Base-by-base conservation (phyloP, 2,329 filamentous ascomycete species). In the Penicillium aurantiogriseum region DNA sequence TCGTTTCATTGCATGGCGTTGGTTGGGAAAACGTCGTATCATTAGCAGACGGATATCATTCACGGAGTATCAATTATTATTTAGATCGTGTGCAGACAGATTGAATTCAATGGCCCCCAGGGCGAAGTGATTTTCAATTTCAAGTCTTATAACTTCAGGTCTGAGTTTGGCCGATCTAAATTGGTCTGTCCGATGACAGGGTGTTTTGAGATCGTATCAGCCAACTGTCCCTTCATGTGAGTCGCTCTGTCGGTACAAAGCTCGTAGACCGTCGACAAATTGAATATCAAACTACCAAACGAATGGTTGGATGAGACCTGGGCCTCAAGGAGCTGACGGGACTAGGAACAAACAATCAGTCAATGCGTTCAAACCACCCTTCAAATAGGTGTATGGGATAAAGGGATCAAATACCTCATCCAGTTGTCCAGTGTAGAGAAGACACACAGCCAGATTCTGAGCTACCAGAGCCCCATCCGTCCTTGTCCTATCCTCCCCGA, bases 211-310 rank as follows among this genome's bases (percentile, higher is more conserved):
- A 94, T 81, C 51, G 81, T 83, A 66, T 91, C 88, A 2, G 89
- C 87, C 19, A 97, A 79, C 27, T 78, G 79, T 31, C 84, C 74
- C 79, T 97, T 97, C 65, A 89, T 75, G 13, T 82, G 82, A 48
- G 84, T 80, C 42, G 90, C 85, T 60, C 84, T 83, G 66, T 97
- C 92, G 0, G 90, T 92, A 71, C 90, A 94, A 8, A 97, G 81
- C 75, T 97, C 94, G 71, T 96, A 97, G 67, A 96, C 85, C 0
- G 93, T 97, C 11, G 88, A 86, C 13, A 99, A 76, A 71, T 97
- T 97, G 76, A 97, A 96, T 0, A 95, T 84, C 2, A 96, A 77
- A 0, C 90, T 90, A 61, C 90, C 87, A 57, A 93, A 97, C 0
- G 85, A 84, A 40, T 85, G 79, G 1, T 86, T 84, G 0, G 79